Conservation (phyloP, 1,139 yeast genomes). For the Zygoascus meyerae region DNA sequence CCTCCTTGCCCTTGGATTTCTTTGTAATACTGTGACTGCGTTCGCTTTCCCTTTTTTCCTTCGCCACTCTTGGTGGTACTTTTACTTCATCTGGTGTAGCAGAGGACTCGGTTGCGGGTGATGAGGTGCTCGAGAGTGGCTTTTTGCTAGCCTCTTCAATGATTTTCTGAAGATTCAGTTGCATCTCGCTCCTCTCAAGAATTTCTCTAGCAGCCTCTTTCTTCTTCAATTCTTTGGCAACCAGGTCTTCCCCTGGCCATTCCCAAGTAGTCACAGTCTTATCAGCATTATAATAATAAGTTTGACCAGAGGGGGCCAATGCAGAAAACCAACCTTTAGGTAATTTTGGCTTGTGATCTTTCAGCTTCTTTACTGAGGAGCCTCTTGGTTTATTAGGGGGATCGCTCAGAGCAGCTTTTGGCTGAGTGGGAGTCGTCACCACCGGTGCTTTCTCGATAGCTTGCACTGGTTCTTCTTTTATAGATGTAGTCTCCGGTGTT, state of each 20-base stretch:
- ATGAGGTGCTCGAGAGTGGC: not conserved
- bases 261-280: slow-evolving; percentile 54
- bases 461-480: slow-evolving; percentile 5
- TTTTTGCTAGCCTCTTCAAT: slow-evolving; percentile 39
- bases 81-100: not conserved
- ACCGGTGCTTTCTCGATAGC: slow-evolving; percentile 7
- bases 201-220: slow-evolving; percentile 13
- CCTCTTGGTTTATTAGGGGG: slow-evolving; percentile 8
- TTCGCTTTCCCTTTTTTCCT: slow-evolving; percentile 4
- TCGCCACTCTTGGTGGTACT: slow-evolving; percentile 7
- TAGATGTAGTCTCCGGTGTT: slow-evolving; percentile 6
- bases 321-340: slow-evolving; percentile 39
- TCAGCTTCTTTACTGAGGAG: not conserved
- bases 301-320: slow-evolving; percentile 28
- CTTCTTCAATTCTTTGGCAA: slow-evolving; percentile 12
- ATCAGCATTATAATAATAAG: slow-evolving; percentile 52
- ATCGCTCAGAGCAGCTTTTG: slow-evolving; percentile 3
- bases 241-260: slow-evolving; percentile 37
- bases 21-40: slow-evolving; percentile 4
- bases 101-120: not conserved
- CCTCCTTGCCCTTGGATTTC: slow-evolving; percentile 15
- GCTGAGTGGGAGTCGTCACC: slow-evolving; percentile 3
- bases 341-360: slow-evolving; percentile 14
- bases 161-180: slow-evolving; percentile 34
- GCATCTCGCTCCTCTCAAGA: slow-evolving; percentile 16